Evolutionary conservation across 2,329 filamentous ascomycete genomes (phyloP).

Genomic region (Beauveria sp.): DNA sequence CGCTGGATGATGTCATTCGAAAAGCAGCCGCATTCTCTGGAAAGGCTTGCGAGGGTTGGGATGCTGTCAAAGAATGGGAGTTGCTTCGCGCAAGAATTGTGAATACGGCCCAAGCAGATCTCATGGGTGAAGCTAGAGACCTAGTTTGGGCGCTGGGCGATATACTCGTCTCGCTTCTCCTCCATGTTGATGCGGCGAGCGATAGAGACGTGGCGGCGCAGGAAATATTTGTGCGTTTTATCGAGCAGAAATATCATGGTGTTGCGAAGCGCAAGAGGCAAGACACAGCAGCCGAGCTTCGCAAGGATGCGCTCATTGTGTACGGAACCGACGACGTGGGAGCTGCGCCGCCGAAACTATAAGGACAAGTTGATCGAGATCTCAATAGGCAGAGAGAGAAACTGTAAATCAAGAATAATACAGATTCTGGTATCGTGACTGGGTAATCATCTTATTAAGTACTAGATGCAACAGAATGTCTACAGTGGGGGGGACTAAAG

Average conservation of each 20-base stretch:
- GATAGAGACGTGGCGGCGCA: conserved; percentile 28
- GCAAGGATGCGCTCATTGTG: conserved; percentile 26
- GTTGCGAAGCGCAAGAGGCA: conserved; percentile 15
- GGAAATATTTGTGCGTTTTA: conserved; percentile 34
- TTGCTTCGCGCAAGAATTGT: conserved; percentile 30
- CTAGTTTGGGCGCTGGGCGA: conserved; percentile 38
- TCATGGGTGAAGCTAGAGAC: conserved; percentile 39
- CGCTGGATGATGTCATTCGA: conserved; percentile 34
- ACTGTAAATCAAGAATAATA: not conserved
- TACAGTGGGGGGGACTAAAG: too few species aligned
- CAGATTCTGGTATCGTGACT: not conserved
- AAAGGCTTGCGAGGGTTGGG: conserved; percentile 20
- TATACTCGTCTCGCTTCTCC: conserved; percentile 34
- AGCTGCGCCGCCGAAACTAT: conserved; percentile 15
- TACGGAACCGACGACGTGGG: conserved; percentile 22
- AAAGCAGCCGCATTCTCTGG: conserved; percentile 19
- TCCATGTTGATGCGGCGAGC: conserved; percentile 32
- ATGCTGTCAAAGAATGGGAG: conserved; percentile 31
- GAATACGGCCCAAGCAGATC: conserved; percentile 24
- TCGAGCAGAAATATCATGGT: conserved; percentile 21
- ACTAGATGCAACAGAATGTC: too few species aligned
- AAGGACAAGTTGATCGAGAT: not conserved
- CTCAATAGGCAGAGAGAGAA: not conserved
- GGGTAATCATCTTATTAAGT: not conserved
- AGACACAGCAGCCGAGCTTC: conserved; percentile 21